Conservation (phyloP, 2,329 filamentous ascomycete genomes). For the Kalaharituber pfeilii region DNA sequence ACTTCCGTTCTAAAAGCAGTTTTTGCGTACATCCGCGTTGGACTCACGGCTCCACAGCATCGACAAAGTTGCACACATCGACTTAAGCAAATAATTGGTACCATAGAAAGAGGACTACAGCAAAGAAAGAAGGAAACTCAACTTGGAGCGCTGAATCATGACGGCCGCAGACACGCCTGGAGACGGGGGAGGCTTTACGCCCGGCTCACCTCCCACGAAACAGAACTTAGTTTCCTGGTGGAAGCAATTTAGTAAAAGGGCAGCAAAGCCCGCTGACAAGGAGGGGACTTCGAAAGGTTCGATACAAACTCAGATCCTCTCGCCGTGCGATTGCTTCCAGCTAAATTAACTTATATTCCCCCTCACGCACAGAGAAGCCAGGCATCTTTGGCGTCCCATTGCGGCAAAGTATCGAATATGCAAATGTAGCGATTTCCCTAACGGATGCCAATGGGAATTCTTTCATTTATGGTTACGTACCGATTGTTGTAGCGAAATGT, state of each 20-base stretch:
- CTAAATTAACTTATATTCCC: neutral
- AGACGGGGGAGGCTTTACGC: conserved; percentile 26
- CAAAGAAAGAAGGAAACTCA: too few species aligned
- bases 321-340: neutral
- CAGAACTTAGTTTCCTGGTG: conserved; percentile 91
- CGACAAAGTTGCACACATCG: too few species aligned
- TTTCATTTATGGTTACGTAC: conserved; percentile 97
- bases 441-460: conserved; percentile 83
- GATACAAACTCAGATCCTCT: neutral
- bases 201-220: conserved; percentile 59
- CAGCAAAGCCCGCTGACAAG: conserved; percentile 33
- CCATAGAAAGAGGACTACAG: conserved; percentile 2
- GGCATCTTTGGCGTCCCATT: conserved; percentile 92
- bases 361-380: conserved; percentile 28
- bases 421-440: conserved; percentile 92
- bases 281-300: conserved; percentile 36
- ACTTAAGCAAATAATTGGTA: too few species aligned
- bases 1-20: too few species aligned
- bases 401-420: conserved; percentile 87
- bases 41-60: too few species aligned
- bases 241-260: conserved; percentile 68
- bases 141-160: conserved; percentile 9
- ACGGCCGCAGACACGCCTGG: conserved; percentile 8
- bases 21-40: too few species aligned
- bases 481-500: conserved; percentile 95